Evolutionary conservation across 345 rosid genomes (phyloP), one percentile per base, ranked within the genome.

Genomic region (Sonneratia alba): DNA sequence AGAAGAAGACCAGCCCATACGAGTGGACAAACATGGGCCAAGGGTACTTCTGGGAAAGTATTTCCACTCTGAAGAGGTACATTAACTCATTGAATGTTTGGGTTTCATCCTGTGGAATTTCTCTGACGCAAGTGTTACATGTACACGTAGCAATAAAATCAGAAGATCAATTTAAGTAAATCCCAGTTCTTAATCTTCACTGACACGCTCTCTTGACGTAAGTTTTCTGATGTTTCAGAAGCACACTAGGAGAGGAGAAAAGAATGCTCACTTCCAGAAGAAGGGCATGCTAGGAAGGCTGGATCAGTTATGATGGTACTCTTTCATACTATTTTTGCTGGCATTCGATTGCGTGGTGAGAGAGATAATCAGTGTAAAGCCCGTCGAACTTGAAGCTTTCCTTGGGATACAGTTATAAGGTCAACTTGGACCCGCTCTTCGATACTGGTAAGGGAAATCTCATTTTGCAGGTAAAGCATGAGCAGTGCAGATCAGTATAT

Each of bases 1-100:
- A 89, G 81, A 71, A 69, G 75, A 81, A 82, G 80, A 77, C 76
- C 63, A 80, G 69, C 43, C 89, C 90, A 8, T 78, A 73, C 3
- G 88, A 85, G 24, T 92, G 98, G 99, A 88, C 86, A 87, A 78
- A 81, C 87, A 74, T 70, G 83, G n/a, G 73, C 73, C 57, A 71
- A 83, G 81, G 72, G 73, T 47, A 45, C 7, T 19, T 45, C 59
- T 22, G 27, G 56, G 12, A 51, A 68, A 18, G 24, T 62, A 62
- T 62, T 27, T 34, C 66, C 66, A 7, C 36, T 22, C 36, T 55
- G 57, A 66, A 66, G 6, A 34, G 68, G 68, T 65, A 65, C 19
- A 10, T n/a, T 14, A 32, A 15, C 38, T 49, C 7, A 1, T 27
- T 47, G 19, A 10, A 9, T 3, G 38, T 69, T 69, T 15, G 3